A percentile compares a stretch with the other conserved stretches of the same genome.
Evolutionary conservation across 2,329 filamentous ascomycete species (phyloP).

Genomic region (Fusarium algeriense): DNA sequence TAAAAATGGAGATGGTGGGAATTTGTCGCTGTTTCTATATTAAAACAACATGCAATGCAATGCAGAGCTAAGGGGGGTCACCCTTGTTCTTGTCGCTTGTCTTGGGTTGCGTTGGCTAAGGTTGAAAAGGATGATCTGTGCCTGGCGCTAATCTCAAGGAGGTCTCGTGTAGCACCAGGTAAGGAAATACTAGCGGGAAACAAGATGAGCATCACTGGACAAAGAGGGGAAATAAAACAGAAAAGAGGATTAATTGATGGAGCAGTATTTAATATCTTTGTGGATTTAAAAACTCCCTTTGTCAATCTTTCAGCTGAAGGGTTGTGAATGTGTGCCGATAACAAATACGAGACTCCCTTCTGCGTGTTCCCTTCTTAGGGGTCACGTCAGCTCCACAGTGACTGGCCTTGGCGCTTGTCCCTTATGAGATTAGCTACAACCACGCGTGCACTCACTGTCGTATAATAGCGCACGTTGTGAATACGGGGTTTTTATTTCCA

Average conservation of each 20-base stretch:
- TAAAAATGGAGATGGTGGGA: conserved; percentile 28
- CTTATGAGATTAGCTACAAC: not conserved
- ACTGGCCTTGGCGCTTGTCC: not conserved
- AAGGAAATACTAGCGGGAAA: not conserved
- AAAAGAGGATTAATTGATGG: not conserved
- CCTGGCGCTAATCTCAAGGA: conserved; percentile 29
- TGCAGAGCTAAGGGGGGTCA: conserved; percentile 6
- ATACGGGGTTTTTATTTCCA: conserved; percentile 1
- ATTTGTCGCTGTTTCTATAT: conserved; percentile 26
- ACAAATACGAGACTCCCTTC: not conserved
- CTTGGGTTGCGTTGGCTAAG: not conserved
- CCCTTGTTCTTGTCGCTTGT: not conserved
- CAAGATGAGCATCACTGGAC: not conserved
- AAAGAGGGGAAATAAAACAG: not conserved
- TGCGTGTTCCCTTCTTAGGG: conserved; percentile 2
- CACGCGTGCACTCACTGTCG: not conserved
- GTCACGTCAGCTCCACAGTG: not conserved
- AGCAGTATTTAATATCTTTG: not conserved
- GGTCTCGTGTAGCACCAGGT: conserved; percentile 12
- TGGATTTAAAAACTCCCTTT: not conserved
- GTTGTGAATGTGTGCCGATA: not conserved
- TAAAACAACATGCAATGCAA: conserved; percentile 14
- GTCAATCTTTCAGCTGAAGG: not conserved
- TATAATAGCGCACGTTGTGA: not conserved
- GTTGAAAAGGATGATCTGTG: conserved; percentile 1